Evolutionary conservation across 257 asterid species (phyloP), one percentile per base, ranked within the genome.

Genomic region (Verbascum thapsus): DNA sequence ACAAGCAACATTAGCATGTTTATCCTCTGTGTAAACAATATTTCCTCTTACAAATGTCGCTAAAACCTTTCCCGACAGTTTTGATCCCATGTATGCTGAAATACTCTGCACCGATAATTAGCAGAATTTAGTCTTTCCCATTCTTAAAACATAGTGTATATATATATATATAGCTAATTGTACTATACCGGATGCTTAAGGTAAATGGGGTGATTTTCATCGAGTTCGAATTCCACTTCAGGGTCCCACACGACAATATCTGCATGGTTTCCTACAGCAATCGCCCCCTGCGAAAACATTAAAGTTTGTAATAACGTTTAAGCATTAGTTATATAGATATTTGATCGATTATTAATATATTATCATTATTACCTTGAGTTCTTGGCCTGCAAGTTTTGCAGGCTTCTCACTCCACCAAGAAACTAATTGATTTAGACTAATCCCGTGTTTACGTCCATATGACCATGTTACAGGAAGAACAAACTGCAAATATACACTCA

Each of bases 331-430:
- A 1, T 26, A 1, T 26, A 26, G 32, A 26, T 5, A 5, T 26
- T 26, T 26, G 32, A 26, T 26, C 3, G n/a, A n/a, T n/a, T n/a
- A n/a, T n/a, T n/a, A n/a, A n/a, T n/a, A n/a, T 26, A 26, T 26
- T 26, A 19, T 30, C 5, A 4, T 60, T 44, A 42, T 30, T 63
- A 92, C 99, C 87, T 94, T 94, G 8, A 72, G 75, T 55, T 74
- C 70, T 61, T 81, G 88, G 22, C 91, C 88, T 53, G 99, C 94
- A 58, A 90, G 95, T 68, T 90, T 87, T 8, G 99, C 99, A 1
- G 99, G 99, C 76, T 70, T 87, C 81, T 90, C 99, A 45, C 96
- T 85, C 99, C 99, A 94, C 99, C 86, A 82, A 6, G 95, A 83
- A 64, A 83, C 96, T 66, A 94, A 66, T 40, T 90, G 90, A 68